Conservation (phyloP, 139 green algal genomes). For the Micromonas pusilla region DNA sequence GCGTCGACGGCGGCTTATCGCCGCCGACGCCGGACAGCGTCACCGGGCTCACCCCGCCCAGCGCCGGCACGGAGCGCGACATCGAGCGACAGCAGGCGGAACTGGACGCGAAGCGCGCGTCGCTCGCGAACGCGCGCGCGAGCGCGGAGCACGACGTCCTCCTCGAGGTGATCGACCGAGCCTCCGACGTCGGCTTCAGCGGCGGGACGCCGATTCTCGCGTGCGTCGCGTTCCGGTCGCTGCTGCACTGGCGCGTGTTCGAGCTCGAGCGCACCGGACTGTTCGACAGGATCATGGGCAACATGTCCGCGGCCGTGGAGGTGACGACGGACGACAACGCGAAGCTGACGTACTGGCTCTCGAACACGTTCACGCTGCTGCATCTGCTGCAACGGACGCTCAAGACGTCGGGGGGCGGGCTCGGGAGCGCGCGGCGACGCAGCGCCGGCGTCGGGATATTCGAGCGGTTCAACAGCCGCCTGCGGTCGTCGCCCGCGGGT, state of each 20-base stretch:
- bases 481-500: conserved; percentile 32
- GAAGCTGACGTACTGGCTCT: conserved; percentile 86
- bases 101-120: background rate
- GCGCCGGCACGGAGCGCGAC: background rate
- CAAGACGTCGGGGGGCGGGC: conserved; percentile 80
- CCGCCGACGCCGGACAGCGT: too few relatives aligned
- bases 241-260: conserved; percentile 83
- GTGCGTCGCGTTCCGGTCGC: conserved; percentile 76
- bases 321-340: conserved; percentile 63
- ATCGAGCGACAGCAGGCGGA: background rate
- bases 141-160: conserved; percentile 69
- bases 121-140: background rate
- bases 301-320: conserved; percentile 70
- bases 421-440: conserved; percentile 40
- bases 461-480: conserved; percentile 46
- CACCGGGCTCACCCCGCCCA: background rate
- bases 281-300: conserved; percentile 90
- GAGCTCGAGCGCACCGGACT: conserved; percentile 85
- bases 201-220: conserved; percentile 75
- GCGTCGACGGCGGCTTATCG: too few relatives aligned
- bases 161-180: background rate
- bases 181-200: conserved; percentile 68
- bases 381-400: conserved; percentile 77
- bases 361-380: conserved; percentile 91
- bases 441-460: conserved; percentile 27